Percentiles rank a stretch among this genome's conserved stretches.
These are phyloP conservation scores for Coemansia sp. DNA, from an alignment of 192 early-diverging fungal species.

Conservation along the genomic window DNA sequence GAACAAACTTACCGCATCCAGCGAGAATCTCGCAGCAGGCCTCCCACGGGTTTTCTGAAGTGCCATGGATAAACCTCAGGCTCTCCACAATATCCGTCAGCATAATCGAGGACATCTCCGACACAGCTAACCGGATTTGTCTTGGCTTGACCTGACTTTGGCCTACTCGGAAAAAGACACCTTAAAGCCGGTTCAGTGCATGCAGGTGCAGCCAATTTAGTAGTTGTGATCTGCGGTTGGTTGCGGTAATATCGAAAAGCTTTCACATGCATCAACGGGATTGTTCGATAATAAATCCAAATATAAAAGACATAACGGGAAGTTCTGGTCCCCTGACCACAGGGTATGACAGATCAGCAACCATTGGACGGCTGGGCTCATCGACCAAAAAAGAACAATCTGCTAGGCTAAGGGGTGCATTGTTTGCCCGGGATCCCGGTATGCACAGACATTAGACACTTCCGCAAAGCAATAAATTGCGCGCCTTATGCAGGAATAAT, in stretches of 20 bases:
- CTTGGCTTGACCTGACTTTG: background rate
- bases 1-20: background rate
- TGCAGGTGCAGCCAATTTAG: background rate
- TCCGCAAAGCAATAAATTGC: background rate
- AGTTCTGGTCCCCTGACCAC: background rate
- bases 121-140: background rate
- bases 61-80: background rate
- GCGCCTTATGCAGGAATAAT: background rate
- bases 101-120: conserved; percentile 1
- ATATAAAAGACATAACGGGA: background rate
- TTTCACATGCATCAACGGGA: conserved; percentile 5
- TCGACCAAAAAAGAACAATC: background rate
- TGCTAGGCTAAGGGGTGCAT: background rate
- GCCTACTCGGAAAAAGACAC: background rate
- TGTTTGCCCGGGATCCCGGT: background rate
- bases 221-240: background rate
- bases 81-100: background rate
- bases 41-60: background rate
- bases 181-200: background rate
- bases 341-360: background rate
- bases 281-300: background rate
- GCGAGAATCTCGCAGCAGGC: background rate
- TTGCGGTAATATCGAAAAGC: background rate
- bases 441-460: background rate
- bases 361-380: background rate